Base-by-base conservation (phyloP, 2,329 filamentous ascomycete genomes). In the Penicillium sp. region DNA sequence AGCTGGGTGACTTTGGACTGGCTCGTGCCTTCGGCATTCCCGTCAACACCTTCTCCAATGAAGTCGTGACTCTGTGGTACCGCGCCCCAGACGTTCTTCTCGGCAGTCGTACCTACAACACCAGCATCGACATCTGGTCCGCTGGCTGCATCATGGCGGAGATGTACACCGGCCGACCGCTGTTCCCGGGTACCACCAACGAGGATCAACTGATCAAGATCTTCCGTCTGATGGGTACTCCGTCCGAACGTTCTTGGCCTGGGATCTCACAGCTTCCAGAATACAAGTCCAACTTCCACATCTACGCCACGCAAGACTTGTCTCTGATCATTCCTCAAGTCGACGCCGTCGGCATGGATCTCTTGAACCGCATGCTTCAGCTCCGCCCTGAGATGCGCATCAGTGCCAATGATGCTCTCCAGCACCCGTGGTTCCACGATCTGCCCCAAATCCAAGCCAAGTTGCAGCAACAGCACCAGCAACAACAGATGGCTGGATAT, bases 131-230 rank as follows among this genome's bases (percentile, higher is more conserved):
- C 70, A 97, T 99, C 71, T 99, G 94, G 94, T 96, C 91, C 6
- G 94, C 94, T 6, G 94, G 94, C 53, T 99, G 94, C 75, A 99
- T 99, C 80, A 97, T 99, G 94, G 94, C 94, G 9, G 94, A 99
- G 77, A 97, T 99, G 92, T 97, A 95, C 75, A 97, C 93, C 0
- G 94, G 94, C 4, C 85, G 94, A 16, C 94, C 94, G 0, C 83
- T 99, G 6, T 99, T 99, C 78, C 94, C 94, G 0, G 94, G 94
- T 55, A 99, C 94, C 1, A 97, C 94, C 36, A 99, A 99, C 73
- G 94, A 99, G 75, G 94, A 99, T 71, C 94, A 99, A 74, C 87
- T 97, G 48, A 84, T 96, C 60, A 92, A 95, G 72, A 99, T 99
- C 74, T 99, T 99, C 83, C 86, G 94, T 56, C 88, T 99, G 57